Percentiles rank a stretch among this genome's conserved stretches.
Conservation (phyloP, 202 grass and related monocot species). For the Schoenoplectus tabernaemontani region DNA sequence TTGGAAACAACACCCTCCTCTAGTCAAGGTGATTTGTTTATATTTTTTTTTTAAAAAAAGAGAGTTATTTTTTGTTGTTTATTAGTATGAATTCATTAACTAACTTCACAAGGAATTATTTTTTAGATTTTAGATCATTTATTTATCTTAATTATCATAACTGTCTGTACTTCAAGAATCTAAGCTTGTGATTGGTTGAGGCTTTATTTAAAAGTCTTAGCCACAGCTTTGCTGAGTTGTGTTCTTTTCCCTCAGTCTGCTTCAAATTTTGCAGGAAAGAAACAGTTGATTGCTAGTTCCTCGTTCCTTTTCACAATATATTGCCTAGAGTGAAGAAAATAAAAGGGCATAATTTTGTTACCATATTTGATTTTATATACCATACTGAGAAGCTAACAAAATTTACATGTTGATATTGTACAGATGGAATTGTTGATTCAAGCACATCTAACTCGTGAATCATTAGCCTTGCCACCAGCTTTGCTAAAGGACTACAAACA, state of each 20-base stretch:
- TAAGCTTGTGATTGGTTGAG: not conserved
- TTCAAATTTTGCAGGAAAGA: too few relatives aligned
- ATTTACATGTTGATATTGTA: slow-evolving; percentile 23
- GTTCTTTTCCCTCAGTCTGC: not conserved
- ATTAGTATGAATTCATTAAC: not conserved
- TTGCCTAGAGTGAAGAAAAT: too few relatives aligned
- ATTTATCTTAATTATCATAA: not conserved
- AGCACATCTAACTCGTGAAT: slow-evolving; percentile 82
- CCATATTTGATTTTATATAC: not conserved
- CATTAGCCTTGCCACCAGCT: slow-evolving; percentile 46
- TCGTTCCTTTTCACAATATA: not conserved
- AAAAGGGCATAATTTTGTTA: not conserved
- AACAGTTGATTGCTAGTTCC: not conserved
- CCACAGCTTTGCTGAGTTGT: not conserved
- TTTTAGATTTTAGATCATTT: not conserved
- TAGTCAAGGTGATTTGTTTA: slow-evolving; percentile 64
- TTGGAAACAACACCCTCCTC: slow-evolving; percentile 96
- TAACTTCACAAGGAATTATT: not conserved
- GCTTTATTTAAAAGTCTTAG: not conserved
- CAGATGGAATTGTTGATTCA: slow-evolving; percentile 97
- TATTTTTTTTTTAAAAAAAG: not conserved
- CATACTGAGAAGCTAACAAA: not conserved
- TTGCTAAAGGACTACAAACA: slow-evolving; percentile 78
- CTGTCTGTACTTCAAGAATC: not conserved
- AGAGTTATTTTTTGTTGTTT: slow-evolving; percentile 4